Base-by-base conservation (phyloP, 2,329 filamentous ascomycete species). In the Colletotrichum costaricense region DNA sequence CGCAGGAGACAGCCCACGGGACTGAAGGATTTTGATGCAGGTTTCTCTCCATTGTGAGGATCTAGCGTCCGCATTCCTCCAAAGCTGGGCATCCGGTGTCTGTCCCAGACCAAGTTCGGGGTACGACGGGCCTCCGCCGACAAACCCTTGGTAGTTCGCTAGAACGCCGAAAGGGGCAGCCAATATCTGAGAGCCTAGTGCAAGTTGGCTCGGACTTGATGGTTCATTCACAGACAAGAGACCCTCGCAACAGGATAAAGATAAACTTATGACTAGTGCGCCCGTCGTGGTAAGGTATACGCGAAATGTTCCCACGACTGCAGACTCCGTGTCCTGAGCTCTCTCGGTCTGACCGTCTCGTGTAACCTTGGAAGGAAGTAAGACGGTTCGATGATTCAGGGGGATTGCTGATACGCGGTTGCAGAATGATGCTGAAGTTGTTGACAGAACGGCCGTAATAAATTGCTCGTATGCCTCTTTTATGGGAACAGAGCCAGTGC, bases 261-360 rank as follows among this genome's bases (percentile, higher is more conserved):
- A 83, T 30, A 91, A 77, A 55, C 84, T 85, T 30, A 90, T 81
- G 16, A 91, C 80, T 8, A 91, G 81, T 12, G 85, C 84, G 2
- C 89, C 89, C 0, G 87, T 88, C 2, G 88, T 90, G 6, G 89
- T 91, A 63, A 91, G 78, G 74, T 89, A 89, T 9, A 87, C 84
- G 60, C 86, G 85, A 19, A 91, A 84, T 7, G 87, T 89, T 3
- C 86, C 89, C 26, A 76, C 54, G 30, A 76, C 67, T 24, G 74
- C 74, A 26, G 65, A 26, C 49, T 75, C 63, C 14, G 55, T 58
- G 49, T 71, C 67, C 11, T 46, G 58, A 33, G 57, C 62, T 56
- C 63, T 56, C 35, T 63, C 71, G 4, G 62, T 42, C 7, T 73
- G 69, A 24, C 30, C 67, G n/a, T 62, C 72, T 56, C 73, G 69